Evolutionary conservation across 306 rosid species (phyloP).

Genomic region (Fragaria vesca): DNA sequence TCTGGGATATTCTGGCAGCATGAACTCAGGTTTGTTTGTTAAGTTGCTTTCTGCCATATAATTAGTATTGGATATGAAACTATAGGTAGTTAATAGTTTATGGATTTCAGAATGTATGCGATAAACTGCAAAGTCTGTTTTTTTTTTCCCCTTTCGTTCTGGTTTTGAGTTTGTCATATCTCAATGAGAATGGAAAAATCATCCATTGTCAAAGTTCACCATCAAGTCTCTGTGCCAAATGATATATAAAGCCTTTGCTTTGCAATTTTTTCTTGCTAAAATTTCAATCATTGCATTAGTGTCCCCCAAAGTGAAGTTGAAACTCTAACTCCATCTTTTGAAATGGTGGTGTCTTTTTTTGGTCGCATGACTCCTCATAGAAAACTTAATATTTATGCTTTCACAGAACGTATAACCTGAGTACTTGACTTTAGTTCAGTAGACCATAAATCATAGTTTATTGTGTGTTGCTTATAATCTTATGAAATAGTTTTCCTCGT

Average conservation of each 20-base stretch:
- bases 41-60: slow-evolving; percentile 15
- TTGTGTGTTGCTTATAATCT: neutral
- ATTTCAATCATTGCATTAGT: neutral
- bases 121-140: neutral
- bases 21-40: slow-evolving; percentile 63
- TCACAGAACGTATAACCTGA: neutral
- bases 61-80: neutral
- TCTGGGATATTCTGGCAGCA: slow-evolving; percentile 52
- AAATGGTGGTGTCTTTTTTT: neutral
- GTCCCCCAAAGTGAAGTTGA: neutral
- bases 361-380: neutral
- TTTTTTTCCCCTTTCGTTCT: neutral
- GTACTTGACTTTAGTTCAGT: neutral
- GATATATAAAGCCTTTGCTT: neutral
- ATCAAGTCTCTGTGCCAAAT: neutral
- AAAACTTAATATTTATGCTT: neutral
- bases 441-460: neutral
- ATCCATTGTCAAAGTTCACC: neutral
- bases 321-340: neutral
- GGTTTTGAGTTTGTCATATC: neutral
- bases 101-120: neutral
- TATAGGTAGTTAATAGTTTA: neutral
- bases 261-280: neutral
- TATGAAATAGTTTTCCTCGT: neutral
- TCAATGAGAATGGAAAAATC: neutral